Evolutionary conservation across 2,329 filamentous ascomycete genomes (phyloP).

Genomic region (Penicillium sp.): DNA sequence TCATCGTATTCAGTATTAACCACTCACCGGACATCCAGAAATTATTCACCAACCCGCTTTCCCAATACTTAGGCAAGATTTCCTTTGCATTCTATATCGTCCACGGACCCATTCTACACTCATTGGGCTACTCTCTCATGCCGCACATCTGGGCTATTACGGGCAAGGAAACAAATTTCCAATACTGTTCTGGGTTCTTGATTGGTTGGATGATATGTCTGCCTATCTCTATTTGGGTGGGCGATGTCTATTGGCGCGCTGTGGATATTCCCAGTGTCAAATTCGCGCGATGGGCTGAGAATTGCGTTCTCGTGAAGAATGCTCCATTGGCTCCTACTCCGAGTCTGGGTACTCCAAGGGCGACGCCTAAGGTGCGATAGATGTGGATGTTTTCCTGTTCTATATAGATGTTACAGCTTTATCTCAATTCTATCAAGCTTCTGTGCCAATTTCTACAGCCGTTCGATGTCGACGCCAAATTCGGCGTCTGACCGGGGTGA

Average conservation of each 20-base stretch:
- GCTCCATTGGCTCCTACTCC: conserved; percentile 4
- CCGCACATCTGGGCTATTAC: conserved; percentile 40
- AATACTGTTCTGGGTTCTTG: conserved; percentile 41
- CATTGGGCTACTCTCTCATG: conserved; percentile 45
- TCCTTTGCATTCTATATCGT: conserved; percentile 50
- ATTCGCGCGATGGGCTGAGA: conserved; percentile 52
- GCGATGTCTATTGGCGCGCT: conserved; percentile 59
- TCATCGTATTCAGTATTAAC: conserved; percentile 45
- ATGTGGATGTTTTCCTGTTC: neutral
- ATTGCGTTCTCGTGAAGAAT: conserved; percentile 27
- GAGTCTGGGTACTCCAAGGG: neutral
- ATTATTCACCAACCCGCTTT: conserved; percentile 41
- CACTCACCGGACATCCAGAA: conserved; percentile 41
- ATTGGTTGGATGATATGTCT: conserved; percentile 42
- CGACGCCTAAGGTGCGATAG: neutral
- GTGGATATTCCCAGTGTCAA: conserved; percentile 54
- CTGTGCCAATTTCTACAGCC: too few species aligned
- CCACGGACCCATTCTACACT: conserved; percentile 46
- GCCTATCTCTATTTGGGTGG: conserved; percentile 51
- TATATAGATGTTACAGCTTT: neutral
- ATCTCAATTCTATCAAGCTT: neutral
- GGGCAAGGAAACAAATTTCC: conserved; percentile 39
- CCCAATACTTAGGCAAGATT: conserved; percentile 49
- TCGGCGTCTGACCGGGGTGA: too few species aligned
- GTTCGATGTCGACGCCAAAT: too few species aligned